phyloP scores from a whole-genome alignment of 2,329 filamentous ascomycete species.

The Rutstroemia sp. region DNA sequence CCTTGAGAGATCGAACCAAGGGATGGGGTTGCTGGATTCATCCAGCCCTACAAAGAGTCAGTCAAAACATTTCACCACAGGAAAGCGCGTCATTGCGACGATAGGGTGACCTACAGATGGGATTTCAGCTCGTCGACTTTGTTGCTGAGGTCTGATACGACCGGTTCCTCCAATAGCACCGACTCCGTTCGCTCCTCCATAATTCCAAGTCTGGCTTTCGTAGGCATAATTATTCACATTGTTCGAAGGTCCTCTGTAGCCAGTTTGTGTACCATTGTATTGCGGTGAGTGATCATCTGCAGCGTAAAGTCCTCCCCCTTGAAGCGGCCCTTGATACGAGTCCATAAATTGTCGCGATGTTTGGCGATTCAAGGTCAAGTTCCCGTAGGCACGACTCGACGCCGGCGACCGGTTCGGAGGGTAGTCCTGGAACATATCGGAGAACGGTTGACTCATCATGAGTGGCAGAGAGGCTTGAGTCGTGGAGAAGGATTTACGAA shows the following conservation, averaged over 20 bases:
- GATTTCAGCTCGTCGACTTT: conserved; percentile 53
- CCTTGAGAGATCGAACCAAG: conserved; percentile 17
- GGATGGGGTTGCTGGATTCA: conserved; percentile 49
- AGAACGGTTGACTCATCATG: conserved; percentile 45
- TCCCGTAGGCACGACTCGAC: conserved; percentile 58
- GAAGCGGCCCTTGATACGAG: conserved; percentile 44
- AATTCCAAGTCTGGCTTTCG: conserved; percentile 76
- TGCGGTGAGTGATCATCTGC: conserved; percentile 54
- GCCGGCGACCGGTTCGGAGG: conserved; percentile 64
- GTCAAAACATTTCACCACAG: conserved; percentile 13
- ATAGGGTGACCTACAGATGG: conserved; percentile 57
- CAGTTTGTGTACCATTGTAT: conserved; percentile 40
- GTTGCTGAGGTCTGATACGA: conserved; percentile 41
- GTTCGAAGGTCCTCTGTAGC: conserved; percentile 19
- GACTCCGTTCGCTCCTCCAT: conserved; percentile 52
- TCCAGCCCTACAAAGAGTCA: conserved; percentile 1
- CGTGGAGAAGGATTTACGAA: conserved; percentile 8
- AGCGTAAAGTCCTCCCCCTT: conserved; percentile 54
- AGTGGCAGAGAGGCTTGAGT: conserved; percentile 8
- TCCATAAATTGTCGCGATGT: conserved; percentile 70
- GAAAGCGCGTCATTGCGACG: neutral
- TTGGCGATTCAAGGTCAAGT: conserved; percentile 60
- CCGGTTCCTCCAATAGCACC: conserved; percentile 57
- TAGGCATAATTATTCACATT: conserved; percentile 48
- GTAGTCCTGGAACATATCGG: conserved; percentile 71